Percentiles rank a stretch among this genome's conserved stretches.
Evolutionary conservation across 371 early-diverging fungal species (phyloP).

Genomic region (Haplosporangium sp.): DNA sequence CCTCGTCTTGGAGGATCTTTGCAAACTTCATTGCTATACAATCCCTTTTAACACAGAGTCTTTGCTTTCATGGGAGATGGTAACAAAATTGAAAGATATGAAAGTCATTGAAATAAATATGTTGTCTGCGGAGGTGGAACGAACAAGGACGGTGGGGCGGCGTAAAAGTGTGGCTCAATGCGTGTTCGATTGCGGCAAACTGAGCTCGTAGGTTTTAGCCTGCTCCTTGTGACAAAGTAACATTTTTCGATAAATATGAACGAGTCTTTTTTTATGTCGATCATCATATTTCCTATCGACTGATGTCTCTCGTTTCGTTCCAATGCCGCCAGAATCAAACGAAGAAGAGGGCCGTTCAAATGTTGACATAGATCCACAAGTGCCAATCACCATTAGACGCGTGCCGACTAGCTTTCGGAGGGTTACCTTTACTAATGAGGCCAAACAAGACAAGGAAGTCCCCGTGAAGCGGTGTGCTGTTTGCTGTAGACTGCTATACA

Average conservation of each 20-base stretch:
- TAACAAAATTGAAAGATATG: too few relatives aligned
- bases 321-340: neutral
- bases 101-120: too few relatives aligned
- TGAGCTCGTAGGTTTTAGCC: neutral
- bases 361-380: neutral
- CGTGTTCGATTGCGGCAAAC: neutral
- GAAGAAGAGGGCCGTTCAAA: slow-evolving; percentile 1
- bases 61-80: too few relatives aligned
- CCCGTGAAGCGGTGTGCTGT: slow-evolving; percentile 17
- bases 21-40: too few relatives aligned
- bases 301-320: neutral
- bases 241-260: neutral
- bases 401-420: slow-evolving; percentile 1
- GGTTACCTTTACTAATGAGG: slow-evolving; percentile 17
- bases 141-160: too few relatives aligned
- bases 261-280: slow-evolving; percentile 1
- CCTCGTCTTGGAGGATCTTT: too few relatives aligned
- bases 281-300: slow-evolving; percentile 2
- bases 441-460: slow-evolving; percentile 17
- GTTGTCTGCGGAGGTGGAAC: too few relatives aligned
- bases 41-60: too few relatives aligned
- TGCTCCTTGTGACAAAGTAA: neutral
- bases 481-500: slow-evolving; percentile 14
- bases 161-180: slow-evolving; percentile 2
- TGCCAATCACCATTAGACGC: neutral